Evolutionary conservation across 1,139 yeast species (phyloP).

Genomic region (Suhomyces terraborum): DNA sequence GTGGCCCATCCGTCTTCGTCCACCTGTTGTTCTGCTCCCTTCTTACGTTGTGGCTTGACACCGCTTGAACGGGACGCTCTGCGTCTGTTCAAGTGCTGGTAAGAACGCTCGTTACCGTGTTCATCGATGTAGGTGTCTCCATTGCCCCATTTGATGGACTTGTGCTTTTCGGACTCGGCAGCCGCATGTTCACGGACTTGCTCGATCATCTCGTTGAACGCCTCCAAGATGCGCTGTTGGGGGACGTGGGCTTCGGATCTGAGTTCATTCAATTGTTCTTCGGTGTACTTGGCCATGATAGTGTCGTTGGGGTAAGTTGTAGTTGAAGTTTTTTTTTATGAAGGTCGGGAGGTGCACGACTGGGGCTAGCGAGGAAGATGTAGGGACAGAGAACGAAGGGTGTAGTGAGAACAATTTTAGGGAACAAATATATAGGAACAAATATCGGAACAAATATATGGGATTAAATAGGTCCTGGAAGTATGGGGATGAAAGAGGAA

Average conservation of each 20-base stretch:
- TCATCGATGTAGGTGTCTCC: conserved; percentile 55
- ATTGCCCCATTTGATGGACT: conserved; percentile 37
- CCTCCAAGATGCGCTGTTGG: conserved; percentile 61
- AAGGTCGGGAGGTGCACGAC: conserved; percentile 17
- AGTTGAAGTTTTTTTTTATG: conserved; percentile 9
- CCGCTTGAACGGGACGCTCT: conserved; percentile 58
- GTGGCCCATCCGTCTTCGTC: conserved; percentile 88
- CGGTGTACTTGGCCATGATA: conserved; percentile 63
- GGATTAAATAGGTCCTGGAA: no score
- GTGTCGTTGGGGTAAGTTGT: conserved; percentile 6
- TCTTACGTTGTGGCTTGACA: conserved; percentile 55
- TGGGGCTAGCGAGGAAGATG: no score
- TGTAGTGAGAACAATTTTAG: no score
- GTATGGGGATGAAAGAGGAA: no score
- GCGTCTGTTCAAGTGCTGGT: conserved; percentile 56
- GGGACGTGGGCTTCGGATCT: conserved; percentile 61
- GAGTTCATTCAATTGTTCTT: conserved; percentile 63
- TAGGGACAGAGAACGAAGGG: no score
- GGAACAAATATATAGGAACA: no score
- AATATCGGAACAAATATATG: no score
- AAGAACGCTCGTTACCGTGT: conserved; percentile 50
- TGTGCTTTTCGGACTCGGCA: conserved; percentile 35
- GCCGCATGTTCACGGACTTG: conserved; percentile 55
- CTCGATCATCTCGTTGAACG: conserved; percentile 66
- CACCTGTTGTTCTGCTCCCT: conserved; percentile 56